Conservation (phyloP, 768 basidiomycete species). For the Suillus clintonianus region DNA sequence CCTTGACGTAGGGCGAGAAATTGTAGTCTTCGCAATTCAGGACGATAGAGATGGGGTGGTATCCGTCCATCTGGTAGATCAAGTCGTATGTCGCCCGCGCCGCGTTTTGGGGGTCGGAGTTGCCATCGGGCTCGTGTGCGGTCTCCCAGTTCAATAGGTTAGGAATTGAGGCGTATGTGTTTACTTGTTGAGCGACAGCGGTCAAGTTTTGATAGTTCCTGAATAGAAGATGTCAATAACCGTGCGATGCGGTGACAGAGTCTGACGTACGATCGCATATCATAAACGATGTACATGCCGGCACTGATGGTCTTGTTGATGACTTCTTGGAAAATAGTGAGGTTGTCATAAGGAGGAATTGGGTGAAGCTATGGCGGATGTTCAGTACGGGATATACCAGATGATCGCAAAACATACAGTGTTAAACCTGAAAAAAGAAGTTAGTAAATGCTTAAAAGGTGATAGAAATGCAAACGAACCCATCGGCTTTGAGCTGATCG, state of each 20-base stretch:
- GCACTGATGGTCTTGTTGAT: conserved; percentile 18
- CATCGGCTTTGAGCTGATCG: conserved; percentile 59
- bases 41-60: conserved; percentile 59
- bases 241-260: neutral
- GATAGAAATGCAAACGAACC: conserved; percentile 28
- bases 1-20: conserved; percentile 57
- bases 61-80: conserved; percentile 52
- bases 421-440: conserved; percentile 14
- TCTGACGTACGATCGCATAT: conserved; percentile 62
- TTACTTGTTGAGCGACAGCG: conserved; percentile 63
- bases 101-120: conserved; percentile 62
- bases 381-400: conserved; percentile 19
- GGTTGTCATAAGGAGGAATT: conserved; percentile 64
- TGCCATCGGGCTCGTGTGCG: conserved; percentile 73
- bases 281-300: conserved; percentile 69
- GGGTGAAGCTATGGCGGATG: conserved; percentile 57
- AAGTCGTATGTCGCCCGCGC: conserved; percentile 47
- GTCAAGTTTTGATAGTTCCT: conserved; percentile 63
- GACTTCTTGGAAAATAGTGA: conserved; percentile 36
- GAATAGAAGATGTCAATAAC: neutral
- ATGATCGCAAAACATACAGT: conserved; percentile 16
- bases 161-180: conserved; percentile 60
- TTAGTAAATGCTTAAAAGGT: neutral
- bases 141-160: conserved; percentile 76
- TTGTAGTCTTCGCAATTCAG: conserved; percentile 63